These are phyloP conservation scores for Calonectria honghensis DNA, from an alignment of 2,329 filamentous ascomycete genomes.

Conservation along the genomic window DNA sequence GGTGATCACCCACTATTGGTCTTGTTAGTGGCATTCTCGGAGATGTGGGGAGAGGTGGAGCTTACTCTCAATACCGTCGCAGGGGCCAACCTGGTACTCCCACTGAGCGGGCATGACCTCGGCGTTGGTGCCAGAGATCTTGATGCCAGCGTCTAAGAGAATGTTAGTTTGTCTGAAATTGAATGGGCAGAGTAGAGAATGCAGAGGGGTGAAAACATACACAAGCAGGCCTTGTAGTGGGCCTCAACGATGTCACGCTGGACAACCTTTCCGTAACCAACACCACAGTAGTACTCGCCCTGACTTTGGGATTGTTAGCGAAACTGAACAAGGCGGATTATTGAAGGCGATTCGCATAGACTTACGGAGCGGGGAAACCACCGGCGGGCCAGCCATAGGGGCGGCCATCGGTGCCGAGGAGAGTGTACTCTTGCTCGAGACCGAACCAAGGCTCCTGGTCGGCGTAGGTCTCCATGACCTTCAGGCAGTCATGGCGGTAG, in stretches of 20 bases:
- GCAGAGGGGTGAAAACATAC: slow-evolving; percentile 51
- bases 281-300: slow-evolving; percentile 82
- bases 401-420: slow-evolving; percentile 85
- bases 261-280: slow-evolving; percentile 96
- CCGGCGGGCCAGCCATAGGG: slow-evolving; percentile 84
- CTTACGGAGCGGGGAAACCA: slow-evolving; percentile 87
- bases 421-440: slow-evolving; percentile 95
- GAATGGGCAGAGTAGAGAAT: background rate
- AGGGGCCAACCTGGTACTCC: slow-evolving; percentile 98
- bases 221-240: slow-evolving; percentile 80
- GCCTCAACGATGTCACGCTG: slow-evolving; percentile 96
- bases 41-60: slow-evolving; percentile 44
- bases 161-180: slow-evolving; percentile 34
- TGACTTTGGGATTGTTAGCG: slow-evolving; percentile 55
- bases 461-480: slow-evolving; percentile 92
- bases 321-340: background rate
- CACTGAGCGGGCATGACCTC: slow-evolving; percentile 99
- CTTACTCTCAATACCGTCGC: slow-evolving; percentile 87
- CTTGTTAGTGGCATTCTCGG: slow-evolving; percentile 50
- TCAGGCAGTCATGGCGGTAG: slow-evolving; percentile 92
- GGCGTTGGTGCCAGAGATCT: slow-evolving; percentile 98
- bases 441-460: slow-evolving; percentile 96
- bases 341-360: background rate
- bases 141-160: slow-evolving; percentile 80
- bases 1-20: slow-evolving; percentile 88